A percentile compares a stretch with the other conserved stretches of the same genome.
Evolutionary conservation across 352 stramenopile species (phyloP).

Genomic region (Phytophthora constricta): DNA sequence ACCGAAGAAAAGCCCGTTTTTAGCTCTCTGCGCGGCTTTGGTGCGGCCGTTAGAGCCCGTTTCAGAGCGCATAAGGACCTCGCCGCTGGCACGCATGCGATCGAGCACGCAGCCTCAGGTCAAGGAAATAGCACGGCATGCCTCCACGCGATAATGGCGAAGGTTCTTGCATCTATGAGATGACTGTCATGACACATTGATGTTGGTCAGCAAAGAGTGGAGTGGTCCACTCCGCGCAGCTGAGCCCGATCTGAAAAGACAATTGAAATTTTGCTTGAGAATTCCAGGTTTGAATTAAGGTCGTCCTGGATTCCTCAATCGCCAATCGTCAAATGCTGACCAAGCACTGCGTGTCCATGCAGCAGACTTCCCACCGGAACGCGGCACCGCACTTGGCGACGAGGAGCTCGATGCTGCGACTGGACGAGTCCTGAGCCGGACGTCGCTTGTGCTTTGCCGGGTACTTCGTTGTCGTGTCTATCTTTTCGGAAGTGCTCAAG

Average conservation of each 20-base stretch:
- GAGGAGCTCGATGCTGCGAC: no score
- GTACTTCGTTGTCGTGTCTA: no score
- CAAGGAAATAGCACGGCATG: not conserved
- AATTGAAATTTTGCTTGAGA: not conserved
- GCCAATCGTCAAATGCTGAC: not conserved
- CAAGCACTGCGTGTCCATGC: constrained; percentile 27
- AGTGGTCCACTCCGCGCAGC: not conserved
- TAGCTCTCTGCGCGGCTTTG: constrained; percentile 5
- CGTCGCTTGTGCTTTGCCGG: no score
- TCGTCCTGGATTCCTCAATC: not conserved
- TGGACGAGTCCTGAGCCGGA: no score
- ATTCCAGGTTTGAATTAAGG: not conserved
- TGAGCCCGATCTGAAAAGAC: not conserved
- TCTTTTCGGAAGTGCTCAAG: no score
- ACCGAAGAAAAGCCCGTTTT: not conserved
- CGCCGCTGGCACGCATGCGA: not conserved
- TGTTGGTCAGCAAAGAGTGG: no score
- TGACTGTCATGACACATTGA: no score
- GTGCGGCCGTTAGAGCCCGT: constrained; percentile 21
- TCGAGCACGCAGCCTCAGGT: not conserved
- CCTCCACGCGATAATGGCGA: no score
- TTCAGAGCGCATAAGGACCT: not conserved
- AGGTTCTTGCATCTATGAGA: not conserved
- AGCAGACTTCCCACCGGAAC: constrained; percentile 16
- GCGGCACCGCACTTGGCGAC: not conserved